Evolutionary conservation across 148 eudicot species (phyloP), one percentile per base, ranked within the genome.

Genomic region (Fagopyrum esculentum): DNA sequence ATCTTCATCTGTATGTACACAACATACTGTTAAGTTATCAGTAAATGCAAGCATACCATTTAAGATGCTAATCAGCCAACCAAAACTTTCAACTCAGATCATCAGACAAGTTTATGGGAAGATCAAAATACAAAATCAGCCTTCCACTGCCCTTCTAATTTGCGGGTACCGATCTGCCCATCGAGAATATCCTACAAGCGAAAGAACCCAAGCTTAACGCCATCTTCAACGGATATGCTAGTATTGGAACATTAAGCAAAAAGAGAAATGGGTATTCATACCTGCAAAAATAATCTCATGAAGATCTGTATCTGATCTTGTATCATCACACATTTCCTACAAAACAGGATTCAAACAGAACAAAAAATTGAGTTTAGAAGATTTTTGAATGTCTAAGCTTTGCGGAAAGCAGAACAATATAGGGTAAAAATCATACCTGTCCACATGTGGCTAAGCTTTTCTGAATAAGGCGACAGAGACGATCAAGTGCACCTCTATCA

Each of bases 121-220:
- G 6, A 12, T 12, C 1, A 43, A 12, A 66, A 13, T 17, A 43
- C 46, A 43, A 70, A 48, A 72, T 85, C 68, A 83, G 76, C 80
- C 71, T 82, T 84, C 85, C 72, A 94, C 84, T 7, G 77, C 86
- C 50, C 77, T 75, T 75, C 72, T 86, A 72, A 94, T 80, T 6
- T 6, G 61, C 30, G 98, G 98, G 79, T 85, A 91, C 45, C 89
- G 86, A 77, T 86, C 86, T 15, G 91, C 87, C 98, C 98, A 94
- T 45, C 89, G 86, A 40, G 87, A 81, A 80, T 85, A 94, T 74
- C 91, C 98, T 93, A 83, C 81, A 75, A 35, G 40, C 40, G 59
- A 61, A 19, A 56, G 71, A 8, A 17, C 45, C 69, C 43, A 60
- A 4, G 40, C 10, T 30, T 59, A 17, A 6, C 17, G 15, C 10